Evolutionary conservation across 2,329 filamentous ascomycete genomes (phyloP).

Genomic region (Fusarium sp.): DNA sequence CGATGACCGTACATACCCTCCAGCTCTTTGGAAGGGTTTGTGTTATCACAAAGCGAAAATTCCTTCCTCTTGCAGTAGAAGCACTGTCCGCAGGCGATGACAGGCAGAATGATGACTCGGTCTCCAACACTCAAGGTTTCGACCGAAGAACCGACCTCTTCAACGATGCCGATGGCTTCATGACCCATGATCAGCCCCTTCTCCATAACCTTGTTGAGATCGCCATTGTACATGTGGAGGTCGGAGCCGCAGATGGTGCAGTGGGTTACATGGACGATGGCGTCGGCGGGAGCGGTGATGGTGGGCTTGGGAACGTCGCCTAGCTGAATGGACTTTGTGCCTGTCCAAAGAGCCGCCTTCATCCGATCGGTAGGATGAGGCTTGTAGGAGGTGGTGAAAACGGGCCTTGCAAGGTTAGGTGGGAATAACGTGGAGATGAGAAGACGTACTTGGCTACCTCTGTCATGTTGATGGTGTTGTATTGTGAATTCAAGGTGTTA

Average conservation of each 20-base stretch:
- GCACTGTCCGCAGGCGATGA: not conserved
- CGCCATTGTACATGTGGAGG: constrained; percentile 5
- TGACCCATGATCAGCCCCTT: constrained; percentile 12
- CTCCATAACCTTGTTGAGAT: constrained; percentile 9
- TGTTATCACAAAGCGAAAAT: not conserved
- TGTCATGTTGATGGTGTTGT: not conserved
- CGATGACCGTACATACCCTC: constrained; percentile 8
- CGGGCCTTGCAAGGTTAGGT: not conserved
- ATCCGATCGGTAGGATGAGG: not conserved
- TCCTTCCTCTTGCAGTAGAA: constrained; percentile 8
- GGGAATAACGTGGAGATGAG: accelerated
- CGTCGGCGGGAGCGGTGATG: not conserved
- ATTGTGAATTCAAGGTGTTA: not conserved
- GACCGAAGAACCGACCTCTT: not conserved
- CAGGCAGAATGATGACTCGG: not conserved
- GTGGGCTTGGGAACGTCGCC: not conserved
- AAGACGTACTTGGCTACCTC: not conserved
- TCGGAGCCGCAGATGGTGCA: constrained; percentile 9
- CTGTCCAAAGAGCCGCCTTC: constrained; percentile 1
- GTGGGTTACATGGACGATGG: constrained; percentile 8
- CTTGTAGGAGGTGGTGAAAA: not conserved
- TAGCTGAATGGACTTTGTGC: not conserved
- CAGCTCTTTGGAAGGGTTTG: not conserved
- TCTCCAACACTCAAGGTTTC: not conserved
- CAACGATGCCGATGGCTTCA: constrained; percentile 4